These are phyloP conservation scores for Abelmoschus esculentus DNA, from an alignment of 345 rosid species.

Conservation along the genomic window DNA sequence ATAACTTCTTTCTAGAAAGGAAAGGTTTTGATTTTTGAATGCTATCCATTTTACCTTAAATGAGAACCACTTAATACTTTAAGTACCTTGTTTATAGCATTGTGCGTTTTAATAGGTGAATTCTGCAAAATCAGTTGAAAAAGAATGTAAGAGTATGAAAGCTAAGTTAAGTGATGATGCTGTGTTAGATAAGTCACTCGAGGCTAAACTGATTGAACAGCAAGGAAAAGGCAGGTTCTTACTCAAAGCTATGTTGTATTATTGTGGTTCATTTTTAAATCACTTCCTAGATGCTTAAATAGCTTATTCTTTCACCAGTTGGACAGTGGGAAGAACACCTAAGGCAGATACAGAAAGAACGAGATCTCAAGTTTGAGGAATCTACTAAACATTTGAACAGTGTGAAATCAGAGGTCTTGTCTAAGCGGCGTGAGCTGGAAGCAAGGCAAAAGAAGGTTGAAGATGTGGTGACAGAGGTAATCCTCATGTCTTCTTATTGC, in stretches of 20 bases:
- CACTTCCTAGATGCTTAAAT: background rate
- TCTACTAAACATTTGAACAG: slow-evolving; percentile 42
- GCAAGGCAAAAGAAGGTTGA: slow-evolving; percentile 67
- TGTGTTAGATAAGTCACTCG: slow-evolving; percentile 55
- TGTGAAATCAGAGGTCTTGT: slow-evolving; percentile 50
- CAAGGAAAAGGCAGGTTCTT: slow-evolving; percentile 54
- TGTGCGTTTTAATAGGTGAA: slow-evolving; percentile 39
- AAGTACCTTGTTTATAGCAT: background rate
- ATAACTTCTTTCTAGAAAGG: background rate
- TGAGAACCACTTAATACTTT: background rate
- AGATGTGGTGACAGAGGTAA: slow-evolving; percentile 65
- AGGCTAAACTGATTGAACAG: slow-evolving; percentile 61
- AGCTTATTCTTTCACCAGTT: slow-evolving; percentile 30
- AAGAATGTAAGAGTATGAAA: slow-evolving; percentile 59
- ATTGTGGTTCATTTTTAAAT: slow-evolving; percentile 2
- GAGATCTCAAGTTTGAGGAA: slow-evolving; percentile 40
- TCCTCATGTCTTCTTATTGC: background rate
- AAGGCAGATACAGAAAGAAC: slow-evolving; percentile 57
- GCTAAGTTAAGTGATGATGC: slow-evolving; percentile 62
- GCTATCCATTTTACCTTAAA: background rate
- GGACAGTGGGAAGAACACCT: slow-evolving; percentile 47
- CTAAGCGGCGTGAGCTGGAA: slow-evolving; percentile 57
- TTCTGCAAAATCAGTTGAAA: slow-evolving; percentile 74
- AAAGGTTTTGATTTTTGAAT: background rate
- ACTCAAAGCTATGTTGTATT: slow-evolving; percentile 3